phyloP scores from a whole-genome alignment of 2,329 filamentous ascomycete genomes.

The Sporothrix inflata region DNA sequence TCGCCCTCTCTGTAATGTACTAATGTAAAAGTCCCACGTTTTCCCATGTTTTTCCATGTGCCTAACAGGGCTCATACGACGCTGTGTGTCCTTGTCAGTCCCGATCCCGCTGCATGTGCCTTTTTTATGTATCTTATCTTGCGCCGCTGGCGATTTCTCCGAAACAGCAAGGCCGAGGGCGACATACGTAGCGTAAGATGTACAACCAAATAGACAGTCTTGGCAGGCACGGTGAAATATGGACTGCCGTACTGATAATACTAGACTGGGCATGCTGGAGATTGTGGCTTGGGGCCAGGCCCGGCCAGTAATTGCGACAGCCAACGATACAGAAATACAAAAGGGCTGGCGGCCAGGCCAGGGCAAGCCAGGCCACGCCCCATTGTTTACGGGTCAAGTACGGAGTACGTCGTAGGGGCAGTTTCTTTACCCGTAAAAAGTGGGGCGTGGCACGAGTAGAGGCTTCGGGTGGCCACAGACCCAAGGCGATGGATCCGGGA shows the following conservation, averaged over 20 bases:
- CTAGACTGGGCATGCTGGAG: background rate
- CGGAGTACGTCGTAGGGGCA: too few relatives aligned
- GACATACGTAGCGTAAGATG: too few relatives aligned
- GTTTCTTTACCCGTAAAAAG: too few relatives aligned
- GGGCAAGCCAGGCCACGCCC: background rate
- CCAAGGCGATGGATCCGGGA: constrained; percentile 17
- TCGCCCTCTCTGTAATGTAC: background rate
- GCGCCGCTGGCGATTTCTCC: background rate
- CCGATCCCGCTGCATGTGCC: background rate
- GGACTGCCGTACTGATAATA: background rate
- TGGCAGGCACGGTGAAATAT: background rate
- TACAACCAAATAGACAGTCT: background rate
- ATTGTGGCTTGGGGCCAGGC: constrained; percentile 18
- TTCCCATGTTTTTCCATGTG: background rate
- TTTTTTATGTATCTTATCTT: background rate
- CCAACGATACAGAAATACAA: background rate
- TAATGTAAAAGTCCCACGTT: constrained; percentile 13
- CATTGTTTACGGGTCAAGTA: too few relatives aligned
- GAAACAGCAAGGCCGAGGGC: background rate
- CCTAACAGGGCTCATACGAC: background rate
- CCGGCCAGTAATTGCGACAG: background rate
- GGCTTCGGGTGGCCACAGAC: constrained; percentile 11
- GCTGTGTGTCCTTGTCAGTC: background rate
- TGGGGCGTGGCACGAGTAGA: too few relatives aligned
- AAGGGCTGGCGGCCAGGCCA: background rate